These are phyloP conservation scores for Ceratocystis papillata DNA, from an alignment of 2,329 filamentous ascomycete species.

Conservation along the genomic window DNA sequence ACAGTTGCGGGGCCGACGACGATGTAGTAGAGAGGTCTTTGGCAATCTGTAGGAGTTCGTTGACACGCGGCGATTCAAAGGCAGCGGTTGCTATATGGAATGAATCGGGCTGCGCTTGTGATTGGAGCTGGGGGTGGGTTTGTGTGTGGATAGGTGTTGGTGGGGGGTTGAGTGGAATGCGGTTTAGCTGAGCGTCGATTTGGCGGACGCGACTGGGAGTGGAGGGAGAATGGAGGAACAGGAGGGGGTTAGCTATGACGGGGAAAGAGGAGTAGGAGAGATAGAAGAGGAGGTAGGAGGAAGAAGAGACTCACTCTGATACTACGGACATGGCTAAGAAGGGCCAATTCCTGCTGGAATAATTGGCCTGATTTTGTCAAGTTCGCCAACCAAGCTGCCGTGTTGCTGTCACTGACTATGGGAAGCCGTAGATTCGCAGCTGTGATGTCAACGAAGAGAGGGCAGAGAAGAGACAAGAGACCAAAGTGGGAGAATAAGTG, in stretches of 20 bases:
- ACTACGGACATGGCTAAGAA: constrained; percentile 37
- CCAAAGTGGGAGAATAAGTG: too few relatives aligned
- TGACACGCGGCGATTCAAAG: constrained; percentile 44
- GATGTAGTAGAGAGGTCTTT: constrained; percentile 61
- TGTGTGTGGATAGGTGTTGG: background rate
- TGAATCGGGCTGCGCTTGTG: background rate
- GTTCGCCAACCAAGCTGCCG: too few relatives aligned
- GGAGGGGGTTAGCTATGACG: constrained; percentile 11
- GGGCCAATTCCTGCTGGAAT: too few relatives aligned
- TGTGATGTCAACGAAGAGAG: too few relatives aligned
- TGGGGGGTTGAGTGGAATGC: constrained; percentile 38
- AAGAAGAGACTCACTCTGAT: constrained; percentile 36
- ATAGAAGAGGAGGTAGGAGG: background rate
- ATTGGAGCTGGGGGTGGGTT: constrained; percentile 27
- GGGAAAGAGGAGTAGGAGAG: background rate
- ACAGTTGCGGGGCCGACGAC: constrained; percentile 51
- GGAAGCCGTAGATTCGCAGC: too few relatives aligned
- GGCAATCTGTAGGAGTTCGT: constrained; percentile 56
- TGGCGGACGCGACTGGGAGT: constrained; percentile 47
- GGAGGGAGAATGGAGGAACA: constrained; percentile 13
- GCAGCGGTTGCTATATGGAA: constrained; percentile 32
- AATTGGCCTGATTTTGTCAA: too few relatives aligned
- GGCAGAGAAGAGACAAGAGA: too few relatives aligned
- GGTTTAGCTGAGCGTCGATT: constrained; percentile 55
- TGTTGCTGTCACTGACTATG: too few relatives aligned